Conservation (phyloP, 495 filamentous ascomycete species). For the Penicillium canariense region DNA sequence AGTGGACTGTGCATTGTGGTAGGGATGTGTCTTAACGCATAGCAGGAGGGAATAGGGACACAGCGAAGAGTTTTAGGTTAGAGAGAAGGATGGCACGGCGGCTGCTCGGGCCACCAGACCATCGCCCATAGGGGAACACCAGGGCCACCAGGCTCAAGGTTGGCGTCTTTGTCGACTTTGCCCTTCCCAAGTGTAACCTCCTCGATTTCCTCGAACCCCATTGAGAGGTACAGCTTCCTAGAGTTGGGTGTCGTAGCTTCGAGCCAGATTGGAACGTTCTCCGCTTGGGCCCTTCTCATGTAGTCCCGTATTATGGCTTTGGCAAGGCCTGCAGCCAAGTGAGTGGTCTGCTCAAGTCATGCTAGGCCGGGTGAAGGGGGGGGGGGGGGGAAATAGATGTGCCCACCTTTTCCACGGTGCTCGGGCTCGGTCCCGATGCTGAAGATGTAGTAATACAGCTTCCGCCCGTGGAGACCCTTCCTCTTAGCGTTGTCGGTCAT, state of each 20-base stretch:
- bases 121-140: slow-evolving; percentile 31
- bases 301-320: slow-evolving; percentile 25
- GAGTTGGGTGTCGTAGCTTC: slow-evolving; percentile 27
- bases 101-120: slow-evolving; percentile 29
- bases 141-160: slow-evolving; percentile 18
- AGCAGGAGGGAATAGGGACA: background rate
- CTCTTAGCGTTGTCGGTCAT: slow-evolving; percentile 29
- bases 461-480: slow-evolving; percentile 23
- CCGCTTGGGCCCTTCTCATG: slow-evolving; percentile 16
- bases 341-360: background rate
- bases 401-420: slow-evolving; percentile 28
- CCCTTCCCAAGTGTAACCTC: slow-evolving; percentile 25
- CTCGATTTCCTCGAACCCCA: slow-evolving; percentile 30
- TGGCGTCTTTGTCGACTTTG: slow-evolving; percentile 26
- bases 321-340: slow-evolving; percentile 19
- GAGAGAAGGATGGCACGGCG: background rate
- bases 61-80: background rate
- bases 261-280: slow-evolving; percentile 31
- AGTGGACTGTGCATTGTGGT: background rate
- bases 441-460: slow-evolving; percentile 30
- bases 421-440: slow-evolving; percentile 28
- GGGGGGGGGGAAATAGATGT: too few species aligned
- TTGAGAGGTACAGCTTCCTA: slow-evolving; percentile 23
- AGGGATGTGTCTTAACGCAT: background rate
- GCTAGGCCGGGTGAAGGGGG: background rate